Base-by-base conservation (phyloP, 495 filamentous ascomycete species). In the Aspergillus homomorphus region DNA sequence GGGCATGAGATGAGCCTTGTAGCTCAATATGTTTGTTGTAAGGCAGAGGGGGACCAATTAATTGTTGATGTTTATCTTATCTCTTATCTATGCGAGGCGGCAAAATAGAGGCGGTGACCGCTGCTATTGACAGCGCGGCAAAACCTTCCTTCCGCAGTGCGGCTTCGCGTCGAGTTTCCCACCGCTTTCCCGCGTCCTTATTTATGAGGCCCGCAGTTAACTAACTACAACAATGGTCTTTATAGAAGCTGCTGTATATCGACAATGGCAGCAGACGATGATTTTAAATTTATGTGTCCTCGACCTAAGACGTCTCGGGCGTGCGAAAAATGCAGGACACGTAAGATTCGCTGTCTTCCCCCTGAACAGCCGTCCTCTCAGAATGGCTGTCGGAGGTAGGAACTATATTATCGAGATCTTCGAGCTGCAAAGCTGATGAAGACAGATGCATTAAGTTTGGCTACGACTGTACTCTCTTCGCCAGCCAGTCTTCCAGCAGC, bases 61-160 rank as follows among this genome's bases (percentile, higher is more conserved):
- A 21, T 48, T 49, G 45, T 8, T 50, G 10, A n/a, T 50, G 10
- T 4, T 28, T 28, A 28, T 28, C n/a, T n/a, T n/a, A n/a, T n/a
- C n/a, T n/a, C n/a, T n/a, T n/a, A n/a, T n/a, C n/a, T n/a, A n/a
- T n/a, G n/a, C n/a, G n/a, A 22, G 45, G n/a, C 6, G 4, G 24
- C 4, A 3, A 19, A 20, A 5, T 5, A 48, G 19, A 3, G 45
- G 19, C 21, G 4, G 3, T 8, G 19, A 48, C 1, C 6, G 14
- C 19, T 3, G 19, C 18, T 22, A 22, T 23, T 22, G 45, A 22
- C 21, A 22, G 2, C 21, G 15, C 46, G 46, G 46, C 46, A 24
- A 50, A 50, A 50, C 46, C 10, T 50, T 22, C 21, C 46, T 24
- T 50, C 46, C 46, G 46, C 46, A 50, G 26, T 5, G 20, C 21